These are phyloP conservation scores for Paxillus involutus DNA, from an alignment of 768 basidiomycete species.

Conservation along the genomic window DNA sequence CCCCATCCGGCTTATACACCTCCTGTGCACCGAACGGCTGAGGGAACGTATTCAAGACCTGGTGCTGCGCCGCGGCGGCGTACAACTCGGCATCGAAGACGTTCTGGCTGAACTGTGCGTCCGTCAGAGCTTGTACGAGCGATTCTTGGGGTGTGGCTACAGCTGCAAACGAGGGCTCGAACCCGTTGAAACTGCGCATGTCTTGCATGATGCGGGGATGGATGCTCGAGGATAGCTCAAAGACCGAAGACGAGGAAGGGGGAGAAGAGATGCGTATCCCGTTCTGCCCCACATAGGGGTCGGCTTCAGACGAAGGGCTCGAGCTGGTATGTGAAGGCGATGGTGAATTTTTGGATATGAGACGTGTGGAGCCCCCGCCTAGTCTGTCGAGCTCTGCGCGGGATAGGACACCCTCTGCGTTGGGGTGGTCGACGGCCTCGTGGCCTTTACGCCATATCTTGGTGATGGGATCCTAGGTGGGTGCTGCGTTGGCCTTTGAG, in stretches of 20 bases:
- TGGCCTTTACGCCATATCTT: constrained; percentile 45
- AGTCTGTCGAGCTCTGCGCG: constrained; percentile 54
- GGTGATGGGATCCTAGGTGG: constrained; percentile 38
- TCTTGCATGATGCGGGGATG: constrained; percentile 50
- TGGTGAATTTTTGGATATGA: constrained; percentile 28
- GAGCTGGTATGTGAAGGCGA: constrained; percentile 7
- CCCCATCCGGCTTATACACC: constrained; percentile 19
- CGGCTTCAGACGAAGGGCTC: constrained; percentile 10
- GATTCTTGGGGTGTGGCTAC: constrained; percentile 18
- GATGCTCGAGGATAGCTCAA: constrained; percentile 13
- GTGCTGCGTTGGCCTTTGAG: not conserved
- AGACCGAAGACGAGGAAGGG: constrained; percentile 1
- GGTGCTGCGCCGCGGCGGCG: constrained; percentile 5
- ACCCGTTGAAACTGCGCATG: constrained; percentile 43
- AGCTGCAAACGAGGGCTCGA: constrained; percentile 21
- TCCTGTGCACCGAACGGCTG: constrained; percentile 7
- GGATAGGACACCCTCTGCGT: constrained; percentile 29
- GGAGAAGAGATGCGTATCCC: not conserved
- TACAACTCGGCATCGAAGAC: constrained; percentile 13
- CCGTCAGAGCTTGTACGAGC: constrained; percentile 30
- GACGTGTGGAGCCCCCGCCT: constrained; percentile 50
- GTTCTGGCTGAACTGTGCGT: constrained; percentile 27
- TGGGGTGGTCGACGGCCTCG: constrained; percentile 35
- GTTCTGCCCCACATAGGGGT: constrained; percentile 10
- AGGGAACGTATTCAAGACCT: constrained; percentile 14